Conservation (phyloP, 257 asterid genomes). For the Parsonsia alboflavescens region DNA sequence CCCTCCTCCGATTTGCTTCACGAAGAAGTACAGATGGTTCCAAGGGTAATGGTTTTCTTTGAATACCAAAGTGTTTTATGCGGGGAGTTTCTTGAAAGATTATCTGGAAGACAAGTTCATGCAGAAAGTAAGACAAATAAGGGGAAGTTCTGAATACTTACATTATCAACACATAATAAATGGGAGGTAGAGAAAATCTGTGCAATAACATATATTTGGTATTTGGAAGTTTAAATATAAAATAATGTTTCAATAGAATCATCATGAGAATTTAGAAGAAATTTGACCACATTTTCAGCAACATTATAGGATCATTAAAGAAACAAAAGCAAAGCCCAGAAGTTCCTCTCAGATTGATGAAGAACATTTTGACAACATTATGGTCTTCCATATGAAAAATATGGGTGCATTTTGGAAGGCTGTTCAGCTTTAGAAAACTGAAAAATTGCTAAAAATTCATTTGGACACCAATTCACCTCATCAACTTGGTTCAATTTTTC, state of each 20-base stretch:
- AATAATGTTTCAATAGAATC: background rate
- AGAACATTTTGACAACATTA: background rate
- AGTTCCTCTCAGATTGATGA: background rate
- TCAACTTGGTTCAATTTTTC: no score
- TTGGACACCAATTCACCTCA: no score
- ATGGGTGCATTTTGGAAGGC: no score
- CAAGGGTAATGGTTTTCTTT: slow-evolving; percentile 92
- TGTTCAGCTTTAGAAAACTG: no score
- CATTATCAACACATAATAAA: background rate
- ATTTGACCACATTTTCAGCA: background rate
- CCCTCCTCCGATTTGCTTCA: slow-evolving; percentile 98
- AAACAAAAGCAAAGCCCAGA: background rate
- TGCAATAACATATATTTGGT: background rate
- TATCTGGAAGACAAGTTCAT: slow-evolving; percentile 40
- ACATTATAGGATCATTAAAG: background rate
- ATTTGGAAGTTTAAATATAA: background rate
- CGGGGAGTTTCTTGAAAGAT: slow-evolving; percentile 79
- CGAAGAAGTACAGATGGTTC: slow-evolving; percentile 96
- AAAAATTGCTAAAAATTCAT: no score
- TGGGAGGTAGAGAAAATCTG: background rate
- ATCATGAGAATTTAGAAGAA: background rate
- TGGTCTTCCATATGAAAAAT: background rate
- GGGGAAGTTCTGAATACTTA: background rate
- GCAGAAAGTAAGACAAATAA: slow-evolving; percentile 6
- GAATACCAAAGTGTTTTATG: slow-evolving; percentile 83